phyloP scores from a whole-genome alignment of 2,329 filamentous ascomycete species.

The Cordyceps cicadae region DNA sequence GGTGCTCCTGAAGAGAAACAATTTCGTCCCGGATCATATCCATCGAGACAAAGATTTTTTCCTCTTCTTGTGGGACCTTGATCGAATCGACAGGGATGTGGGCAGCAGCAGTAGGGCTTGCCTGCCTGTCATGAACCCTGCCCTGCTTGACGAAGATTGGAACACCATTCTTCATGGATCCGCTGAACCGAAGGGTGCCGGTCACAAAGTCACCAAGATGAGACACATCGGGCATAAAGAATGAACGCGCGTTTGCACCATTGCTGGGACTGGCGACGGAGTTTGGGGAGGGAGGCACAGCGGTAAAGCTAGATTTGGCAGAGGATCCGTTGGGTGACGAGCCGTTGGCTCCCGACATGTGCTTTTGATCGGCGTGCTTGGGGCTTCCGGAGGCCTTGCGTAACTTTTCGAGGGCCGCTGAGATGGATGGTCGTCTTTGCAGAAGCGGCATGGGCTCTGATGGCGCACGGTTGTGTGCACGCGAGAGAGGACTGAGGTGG shows the following conservation, averaged over 20 bases:
- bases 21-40: slow-evolving; percentile 55
- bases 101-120: slow-evolving; percentile 24
- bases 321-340: slow-evolving; percentile 31
- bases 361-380: slow-evolving; percentile 17
- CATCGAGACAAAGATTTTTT: slow-evolving; percentile 52
- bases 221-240: slow-evolving; percentile 46
- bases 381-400: slow-evolving; percentile 29
- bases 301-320: slow-evolving; percentile 33
- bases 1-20: slow-evolving; percentile 46
- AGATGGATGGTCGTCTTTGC: slow-evolving; percentile 23
- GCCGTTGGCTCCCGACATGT: slow-evolving; percentile 17
- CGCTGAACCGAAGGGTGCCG: slow-evolving; percentile 43
- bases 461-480: slow-evolving; percentile 25
- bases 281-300: slow-evolving; percentile 31
- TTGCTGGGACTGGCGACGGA: slow-evolving; percentile 27
- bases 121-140: slow-evolving; percentile 37
- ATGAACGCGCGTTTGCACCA: slow-evolving; percentile 40
- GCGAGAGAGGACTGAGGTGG: slow-evolving; percentile 31
- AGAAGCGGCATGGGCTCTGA: slow-evolving; percentile 20
- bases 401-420: slow-evolving; percentile 27
- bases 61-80: slow-evolving; percentile 44
- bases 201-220: slow-evolving; percentile 51
- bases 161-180: slow-evolving; percentile 43
- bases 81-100: slow-evolving; percentile 45
- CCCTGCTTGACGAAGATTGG: slow-evolving; percentile 49